Percentiles rank a stretch among this genome's conserved stretches.
Evolutionary conservation across 768 basidiomycete species (phyloP).

Genomic region (Boletus coccyginus): DNA sequence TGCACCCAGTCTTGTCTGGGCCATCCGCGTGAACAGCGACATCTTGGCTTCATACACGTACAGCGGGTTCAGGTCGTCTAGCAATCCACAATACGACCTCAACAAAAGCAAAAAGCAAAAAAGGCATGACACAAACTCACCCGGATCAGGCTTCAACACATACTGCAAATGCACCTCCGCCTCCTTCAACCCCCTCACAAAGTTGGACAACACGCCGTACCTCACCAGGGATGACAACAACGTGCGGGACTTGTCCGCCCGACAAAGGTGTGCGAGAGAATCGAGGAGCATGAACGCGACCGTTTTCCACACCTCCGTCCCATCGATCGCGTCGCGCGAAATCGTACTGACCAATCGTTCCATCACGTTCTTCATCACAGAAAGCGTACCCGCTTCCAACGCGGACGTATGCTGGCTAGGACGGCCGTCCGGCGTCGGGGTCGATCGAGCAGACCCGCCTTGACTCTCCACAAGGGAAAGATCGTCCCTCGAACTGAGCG

Average conservation of each 20-base stretch:
- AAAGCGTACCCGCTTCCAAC: constrained; percentile 61
- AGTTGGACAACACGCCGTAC: constrained; percentile 77
- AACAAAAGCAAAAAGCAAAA: neutral
- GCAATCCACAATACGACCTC: neutral
- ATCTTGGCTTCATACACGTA: constrained; percentile 97
- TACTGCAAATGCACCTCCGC: constrained; percentile 69
- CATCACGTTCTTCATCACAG: constrained; percentile 61
- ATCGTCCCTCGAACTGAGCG: constrained; percentile 39
- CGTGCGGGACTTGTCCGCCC: constrained; percentile 62
- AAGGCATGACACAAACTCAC: constrained; percentile 41
- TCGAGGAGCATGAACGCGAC: constrained; percentile 91
- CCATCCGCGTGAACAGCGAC: constrained; percentile 82
- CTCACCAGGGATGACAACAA: constrained; percentile 58
- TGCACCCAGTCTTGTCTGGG: constrained; percentile 79
- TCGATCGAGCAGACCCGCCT: constrained; percentile 23
- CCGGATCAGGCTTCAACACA: constrained; percentile 86
- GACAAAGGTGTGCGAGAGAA: constrained; percentile 70
- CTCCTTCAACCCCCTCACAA: constrained; percentile 83
- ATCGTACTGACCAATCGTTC: constrained; percentile 73
- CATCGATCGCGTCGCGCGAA: constrained; percentile 91
- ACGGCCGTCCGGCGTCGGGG: constrained; percentile 15
- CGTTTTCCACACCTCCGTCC: constrained; percentile 96
- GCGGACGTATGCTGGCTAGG: constrained; percentile 27
- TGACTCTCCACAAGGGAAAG: constrained; percentile 38
- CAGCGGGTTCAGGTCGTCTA: constrained; percentile 85